Conservation (phyloP, 352 stramenopile species). For the Phytophthora quininea region DNA sequence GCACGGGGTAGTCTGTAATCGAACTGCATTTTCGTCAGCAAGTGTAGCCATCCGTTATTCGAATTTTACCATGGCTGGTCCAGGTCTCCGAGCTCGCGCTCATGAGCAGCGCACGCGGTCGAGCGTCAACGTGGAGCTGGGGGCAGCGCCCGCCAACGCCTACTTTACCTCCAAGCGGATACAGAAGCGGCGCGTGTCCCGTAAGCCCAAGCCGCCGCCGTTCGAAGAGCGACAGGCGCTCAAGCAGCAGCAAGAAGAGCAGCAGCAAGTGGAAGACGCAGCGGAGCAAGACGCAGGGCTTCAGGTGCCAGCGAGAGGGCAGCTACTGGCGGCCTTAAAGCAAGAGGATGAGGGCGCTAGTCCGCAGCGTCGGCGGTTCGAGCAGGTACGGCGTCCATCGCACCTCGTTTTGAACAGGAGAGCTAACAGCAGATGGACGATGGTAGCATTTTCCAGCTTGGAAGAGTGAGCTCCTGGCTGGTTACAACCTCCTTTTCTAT, state of each 20-base stretch:
- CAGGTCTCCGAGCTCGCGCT: slow-evolving; percentile 28
- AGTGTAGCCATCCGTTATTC: no score
- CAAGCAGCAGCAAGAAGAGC: slow-evolving; percentile 9
- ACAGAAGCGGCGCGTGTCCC: slow-evolving; percentile 12
- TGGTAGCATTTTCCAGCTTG: slow-evolving; percentile 38
- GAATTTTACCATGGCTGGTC: no score
- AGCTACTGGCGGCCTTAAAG: slow-evolving; percentile 32
- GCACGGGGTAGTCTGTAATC: no score
- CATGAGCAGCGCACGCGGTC: slow-evolving; percentile 19
- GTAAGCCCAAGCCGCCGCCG: slow-evolving; percentile 29
- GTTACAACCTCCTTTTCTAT: slow-evolving; percentile 62
- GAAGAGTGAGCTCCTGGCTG: slow-evolving; percentile 50
- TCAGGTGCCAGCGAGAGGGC: slow-evolving; percentile 19
- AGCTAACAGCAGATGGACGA: neutral
- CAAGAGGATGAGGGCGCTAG: slow-evolving; percentile 25
- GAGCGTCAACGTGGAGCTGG: slow-evolving; percentile 27
- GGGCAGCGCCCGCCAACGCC: slow-evolving; percentile 39
- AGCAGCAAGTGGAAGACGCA: slow-evolving; percentile 9
- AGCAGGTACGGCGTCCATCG: slow-evolving; percentile 4
- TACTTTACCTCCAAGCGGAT: slow-evolving; percentile 49
- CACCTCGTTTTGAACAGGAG: neutral
- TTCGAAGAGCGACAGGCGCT: slow-evolving; percentile 22
- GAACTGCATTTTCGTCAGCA: no score
- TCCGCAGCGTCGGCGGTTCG: slow-evolving; percentile 11
- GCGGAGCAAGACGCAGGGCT: slow-evolving; percentile 16